Conservation (phyloP, 2,329 filamentous ascomycete species). For the Aureobasidium sp. region DNA sequence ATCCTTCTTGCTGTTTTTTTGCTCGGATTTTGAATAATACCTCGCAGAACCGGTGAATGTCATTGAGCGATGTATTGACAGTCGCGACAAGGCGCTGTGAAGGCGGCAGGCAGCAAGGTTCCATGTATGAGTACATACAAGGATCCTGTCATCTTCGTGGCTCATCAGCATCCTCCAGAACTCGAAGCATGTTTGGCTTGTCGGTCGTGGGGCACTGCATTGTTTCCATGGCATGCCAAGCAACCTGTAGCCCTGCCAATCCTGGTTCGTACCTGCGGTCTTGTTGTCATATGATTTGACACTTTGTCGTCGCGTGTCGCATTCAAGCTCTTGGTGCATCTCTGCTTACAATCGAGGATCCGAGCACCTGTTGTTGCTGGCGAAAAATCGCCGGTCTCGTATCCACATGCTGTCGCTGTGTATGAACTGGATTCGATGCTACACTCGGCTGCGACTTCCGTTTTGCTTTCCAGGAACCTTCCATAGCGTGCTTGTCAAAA, state of each 20-base stretch:
- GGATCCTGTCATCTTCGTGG: slow-evolving; percentile 6
- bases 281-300: background rate
- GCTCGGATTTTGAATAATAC: background rate
- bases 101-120: slow-evolving; percentile 2
- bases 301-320: background rate
- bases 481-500: slow-evolving; percentile 12
- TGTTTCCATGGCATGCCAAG: slow-evolving; percentile 2
- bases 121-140: background rate
- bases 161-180: slow-evolving; percentile 2
- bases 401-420: background rate
- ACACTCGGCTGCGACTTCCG: background rate
- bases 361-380: background rate
- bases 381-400: background rate
- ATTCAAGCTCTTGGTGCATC: background rate
- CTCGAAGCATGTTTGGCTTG: background rate
- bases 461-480: background rate
- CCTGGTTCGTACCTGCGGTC: background rate
- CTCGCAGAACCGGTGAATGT: background rate
- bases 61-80: background rate
- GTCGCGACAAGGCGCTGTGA: background rate
- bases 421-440: background rate
- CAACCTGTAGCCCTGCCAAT: background rate
- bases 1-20: background rate
- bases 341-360: background rate
- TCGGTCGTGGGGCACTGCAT: background rate